phyloP scores from a whole-genome alignment of 192 early-diverging fungal genomes.

The Rhizoclosmatium globosum region DNA sequence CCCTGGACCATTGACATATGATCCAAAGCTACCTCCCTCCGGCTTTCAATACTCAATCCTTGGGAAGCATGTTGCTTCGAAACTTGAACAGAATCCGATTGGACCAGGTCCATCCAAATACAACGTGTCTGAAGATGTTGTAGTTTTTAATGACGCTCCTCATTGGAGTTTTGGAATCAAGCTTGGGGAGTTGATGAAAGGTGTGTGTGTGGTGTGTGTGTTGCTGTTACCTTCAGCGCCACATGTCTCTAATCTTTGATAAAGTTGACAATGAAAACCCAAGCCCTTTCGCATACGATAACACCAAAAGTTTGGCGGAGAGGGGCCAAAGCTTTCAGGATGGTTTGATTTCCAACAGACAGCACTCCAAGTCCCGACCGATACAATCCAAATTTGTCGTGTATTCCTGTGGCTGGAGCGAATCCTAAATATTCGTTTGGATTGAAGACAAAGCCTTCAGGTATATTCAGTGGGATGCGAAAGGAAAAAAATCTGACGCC shows the following conservation, averaged over 20 bases:
- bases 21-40: conserved; percentile 51
- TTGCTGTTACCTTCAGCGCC: no score
- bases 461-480: conserved; percentile 31
- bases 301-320: conserved; percentile 29
- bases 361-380: conserved; percentile 54
- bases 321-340: conserved; percentile 49
- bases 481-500: not conserved
- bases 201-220: not conserved
- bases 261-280: conserved; percentile 42
- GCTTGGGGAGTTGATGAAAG: conserved; percentile 22
- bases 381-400: conserved; percentile 46
- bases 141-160: conserved; percentile 50
- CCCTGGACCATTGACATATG: conserved; percentile 58
- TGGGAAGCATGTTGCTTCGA: conserved; percentile 48
- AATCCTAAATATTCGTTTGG: conserved; percentile 62
- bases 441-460: conserved; percentile 34
- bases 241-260: not conserved
- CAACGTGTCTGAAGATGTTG: conserved; percentile 35
- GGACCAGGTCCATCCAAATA: conserved; percentile 58
- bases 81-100: conserved; percentile 15
- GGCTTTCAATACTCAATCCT: conserved; percentile 60
- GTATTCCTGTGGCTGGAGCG: conserved; percentile 39
- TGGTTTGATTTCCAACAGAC: conserved; percentile 31
- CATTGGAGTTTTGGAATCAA: conserved; percentile 56
- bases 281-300: conserved; percentile 51